Conservation (phyloP, 441 rosid species). For the Biscutella laevigata region DNA sequence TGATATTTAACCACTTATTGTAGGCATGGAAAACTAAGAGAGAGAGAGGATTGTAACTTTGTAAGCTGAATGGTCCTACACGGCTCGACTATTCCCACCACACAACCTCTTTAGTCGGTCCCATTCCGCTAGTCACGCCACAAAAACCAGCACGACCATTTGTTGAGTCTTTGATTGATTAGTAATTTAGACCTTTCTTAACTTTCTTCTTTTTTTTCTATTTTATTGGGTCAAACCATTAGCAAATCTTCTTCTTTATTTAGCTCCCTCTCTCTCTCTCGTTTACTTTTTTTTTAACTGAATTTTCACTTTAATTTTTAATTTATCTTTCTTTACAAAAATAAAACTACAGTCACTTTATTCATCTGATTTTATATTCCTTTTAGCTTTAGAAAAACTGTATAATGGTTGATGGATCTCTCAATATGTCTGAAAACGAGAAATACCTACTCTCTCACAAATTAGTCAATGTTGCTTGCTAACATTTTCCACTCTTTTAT, state of each 20-base stretch:
- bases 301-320: background rate
- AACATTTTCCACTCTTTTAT: background rate
- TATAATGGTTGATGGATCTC: background rate
- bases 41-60: too few species aligned
- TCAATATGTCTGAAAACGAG: constrained; percentile 16
- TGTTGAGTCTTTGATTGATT: constrained; percentile 12
- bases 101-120: constrained; percentile 11
- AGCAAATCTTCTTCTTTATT: background rate
- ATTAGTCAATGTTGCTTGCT: constrained; percentile 15
- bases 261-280: background rate
- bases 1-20: too few species aligned
- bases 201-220: background rate
- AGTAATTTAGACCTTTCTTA: too few species aligned
- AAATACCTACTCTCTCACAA: constrained; percentile 18
- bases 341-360: background rate
- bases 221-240: background rate
- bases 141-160: background rate
- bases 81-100: constrained; percentile 12
- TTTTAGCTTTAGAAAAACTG: too few species aligned
- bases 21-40: too few species aligned
- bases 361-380: constrained; percentile 8
- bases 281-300: background rate
- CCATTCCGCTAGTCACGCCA: constrained; percentile 27
- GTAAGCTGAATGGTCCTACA: constrained; percentile 16
- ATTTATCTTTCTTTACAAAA: background rate